Conservation (phyloP, 306 rosid genomes). For the Neltuma alba region DNA sequence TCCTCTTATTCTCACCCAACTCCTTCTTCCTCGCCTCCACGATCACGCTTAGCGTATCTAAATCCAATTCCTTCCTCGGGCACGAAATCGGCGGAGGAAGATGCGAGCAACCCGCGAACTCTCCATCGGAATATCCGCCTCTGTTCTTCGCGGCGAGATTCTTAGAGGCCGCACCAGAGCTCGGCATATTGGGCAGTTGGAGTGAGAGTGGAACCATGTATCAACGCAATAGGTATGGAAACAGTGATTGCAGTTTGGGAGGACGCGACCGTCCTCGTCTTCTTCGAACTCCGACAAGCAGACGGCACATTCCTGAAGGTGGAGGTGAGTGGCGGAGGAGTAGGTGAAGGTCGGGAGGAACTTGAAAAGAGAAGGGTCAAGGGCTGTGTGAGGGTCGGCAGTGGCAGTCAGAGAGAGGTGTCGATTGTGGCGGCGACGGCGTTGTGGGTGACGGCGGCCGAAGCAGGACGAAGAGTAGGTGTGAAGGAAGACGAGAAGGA, state of each 20-base stretch:
- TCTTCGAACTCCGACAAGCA: constrained; percentile 48
- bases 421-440: not conserved
- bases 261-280: constrained; percentile 28
- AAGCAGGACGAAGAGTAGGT: constrained; percentile 34
- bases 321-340: constrained; percentile 16
- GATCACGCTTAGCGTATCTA: not conserved
- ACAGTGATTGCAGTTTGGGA: constrained; percentile 46
- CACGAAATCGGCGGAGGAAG: constrained; percentile 25
- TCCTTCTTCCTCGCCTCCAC: constrained; percentile 11
- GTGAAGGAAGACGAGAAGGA: constrained; percentile 38
- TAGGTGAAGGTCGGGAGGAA: constrained; percentile 38
- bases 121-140: not conserved
- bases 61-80: constrained; percentile 41
- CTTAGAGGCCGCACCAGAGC: not conserved
- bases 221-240: constrained; percentile 47
- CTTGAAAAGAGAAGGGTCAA: constrained; percentile 39
- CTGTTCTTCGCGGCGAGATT: not conserved
- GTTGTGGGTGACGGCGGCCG: constrained; percentile 1
- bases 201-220: constrained; percentile 46
- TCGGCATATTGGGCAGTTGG: constrained; percentile 50
- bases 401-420: not conserved
- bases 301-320: constrained; percentile 42
- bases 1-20: not conserved
- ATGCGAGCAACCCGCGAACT: constrained; percentile 27
- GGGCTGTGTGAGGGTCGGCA: constrained; percentile 1